Conservation (phyloP, 306 rosid genomes). For the Cicer chorassanicum region DNA sequence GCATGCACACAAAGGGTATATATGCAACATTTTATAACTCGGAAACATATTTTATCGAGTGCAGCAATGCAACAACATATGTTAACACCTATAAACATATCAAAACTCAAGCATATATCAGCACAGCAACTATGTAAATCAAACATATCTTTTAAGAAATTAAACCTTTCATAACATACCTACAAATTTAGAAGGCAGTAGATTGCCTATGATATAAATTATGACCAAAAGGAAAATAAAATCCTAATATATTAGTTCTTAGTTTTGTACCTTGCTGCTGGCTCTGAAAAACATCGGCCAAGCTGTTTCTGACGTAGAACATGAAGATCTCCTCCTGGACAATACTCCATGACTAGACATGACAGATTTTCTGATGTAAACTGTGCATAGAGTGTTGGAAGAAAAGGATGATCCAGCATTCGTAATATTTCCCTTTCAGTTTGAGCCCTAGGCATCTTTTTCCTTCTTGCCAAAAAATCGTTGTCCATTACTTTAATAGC, state of each 20-base stretch:
- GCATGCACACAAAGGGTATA: neutral
- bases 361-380: slow-evolving; percentile 94
- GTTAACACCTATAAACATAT: slow-evolving; percentile 9
- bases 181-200: neutral
- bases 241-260: slow-evolving; percentile 26
- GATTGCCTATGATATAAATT: slow-evolving; percentile 10
- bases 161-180: neutral
- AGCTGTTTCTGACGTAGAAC: slow-evolving; percentile 94
- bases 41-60: neutral
- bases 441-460: slow-evolving; percentile 98
- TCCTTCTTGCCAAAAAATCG: slow-evolving; percentile 91
- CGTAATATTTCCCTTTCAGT: slow-evolving; percentile 96
- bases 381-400: slow-evolving; percentile 88
- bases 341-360: slow-evolving; percentile 93
- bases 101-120: slow-evolving; percentile 27
- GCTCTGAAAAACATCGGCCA: slow-evolving; percentile 81
- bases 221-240: slow-evolving; percentile 32
- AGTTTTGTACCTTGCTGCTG: slow-evolving; percentile 82
- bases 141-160: slow-evolving; percentile 19
- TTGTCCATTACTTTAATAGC: slow-evolving; percentile 99
- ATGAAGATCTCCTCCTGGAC: slow-evolving; percentile 99
- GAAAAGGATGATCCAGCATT: slow-evolving; percentile 98
- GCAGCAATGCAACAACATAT: slow-evolving; percentile 29
- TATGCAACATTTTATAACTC: slow-evolving; percentile 32
- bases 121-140: slow-evolving; percentile 14